These are phyloP conservation scores for Phlegmacium glaucopus DNA, from an alignment of 768 basidiomycete species.

Conservation along the genomic window DNA sequence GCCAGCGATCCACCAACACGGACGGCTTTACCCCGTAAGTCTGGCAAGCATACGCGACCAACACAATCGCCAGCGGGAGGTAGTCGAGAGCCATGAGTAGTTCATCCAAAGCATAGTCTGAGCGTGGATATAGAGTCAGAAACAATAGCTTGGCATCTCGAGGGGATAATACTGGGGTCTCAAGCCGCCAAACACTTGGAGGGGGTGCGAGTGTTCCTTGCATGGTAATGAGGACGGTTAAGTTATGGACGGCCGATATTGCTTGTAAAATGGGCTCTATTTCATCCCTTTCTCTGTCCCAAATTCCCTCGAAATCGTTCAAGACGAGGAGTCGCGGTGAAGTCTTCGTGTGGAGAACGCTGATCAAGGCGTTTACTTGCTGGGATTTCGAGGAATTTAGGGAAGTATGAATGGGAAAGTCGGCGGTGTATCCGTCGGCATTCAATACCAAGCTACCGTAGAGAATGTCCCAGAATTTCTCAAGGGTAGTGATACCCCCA, in stretches of 20 bases:
- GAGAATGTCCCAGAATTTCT: not conserved
- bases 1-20: not conserved
- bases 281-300: not conserved
- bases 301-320: slow-evolving; percentile 8
- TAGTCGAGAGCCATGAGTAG: slow-evolving; percentile 5
- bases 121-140: slow-evolving; percentile 1
- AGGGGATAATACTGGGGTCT: slow-evolving; percentile 2
- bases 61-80: slow-evolving; percentile 4
- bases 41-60: slow-evolving; percentile 7
- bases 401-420: no score
- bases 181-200: not conserved
- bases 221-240: slow-evolving; percentile 8
- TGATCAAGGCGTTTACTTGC: not conserved
- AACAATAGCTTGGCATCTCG: slow-evolving; percentile 7
- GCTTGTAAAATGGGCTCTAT: slow-evolving; percentile 3
- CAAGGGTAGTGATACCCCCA: not conserved
- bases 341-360: not conserved
- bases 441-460: not conserved
- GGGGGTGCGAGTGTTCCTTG: slow-evolving; percentile 3
- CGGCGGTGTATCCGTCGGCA: not conserved
- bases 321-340: slow-evolving; percentile 2
- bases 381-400: not conserved
- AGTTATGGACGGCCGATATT: slow-evolving; percentile 1
- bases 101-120: slow-evolving; percentile 4
- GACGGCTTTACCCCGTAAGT: not conserved